Evolutionary conservation across 345 rosid species (phyloP), one percentile per base, ranked within the genome.

Genomic region (Rhodomyrtus tomentosa): DNA sequence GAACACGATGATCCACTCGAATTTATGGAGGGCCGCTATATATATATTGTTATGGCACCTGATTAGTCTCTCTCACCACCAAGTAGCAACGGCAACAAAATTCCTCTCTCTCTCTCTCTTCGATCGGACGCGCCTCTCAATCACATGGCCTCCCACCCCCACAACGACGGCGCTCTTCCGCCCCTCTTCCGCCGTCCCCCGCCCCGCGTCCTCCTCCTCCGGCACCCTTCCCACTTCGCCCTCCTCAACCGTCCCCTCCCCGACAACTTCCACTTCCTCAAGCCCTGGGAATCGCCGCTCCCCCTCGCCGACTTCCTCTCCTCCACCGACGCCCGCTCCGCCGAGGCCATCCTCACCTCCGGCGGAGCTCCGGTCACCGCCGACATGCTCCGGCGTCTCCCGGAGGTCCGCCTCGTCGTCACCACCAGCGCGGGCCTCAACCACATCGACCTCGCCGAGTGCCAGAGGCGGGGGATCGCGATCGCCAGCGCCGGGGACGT

Each of bases 361-460:
- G 91, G 87, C 24, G 32, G 84, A 14, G 59, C 59, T 45, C 85
- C 87, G 4, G 68, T 92, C 7, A 84, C 86, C 62, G 82, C 82
- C 14, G 92, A 88, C 1, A 50, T 88, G 13, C 87, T 90, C 83
- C 62, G 81, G 38, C 86, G 80, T 38, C 87, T 89, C 18, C 88
- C 89, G 10, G 62, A 82, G 20, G 80, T 88, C n/a, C 58, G 84
- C 22, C 87, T 88, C 38, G 85, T 90, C 29, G 83, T 90, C 29
- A 81, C 88, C 16, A 83, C 89, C 80, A 85, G 89, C 83, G 87
- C 86, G 4, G 91, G 90, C 82, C 50, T 85, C 87, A 76, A 89
- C 85, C 90, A 90, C 83, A 83, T 88, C 16, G 91, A 89, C 87
- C 85, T 90, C 42, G 81, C 81, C 10, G 90, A 86, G 86, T 87